These are phyloP conservation scores for Calocybe indica DNA, from an alignment of 768 basidiomycete genomes.

Conservation along the genomic window DNA sequence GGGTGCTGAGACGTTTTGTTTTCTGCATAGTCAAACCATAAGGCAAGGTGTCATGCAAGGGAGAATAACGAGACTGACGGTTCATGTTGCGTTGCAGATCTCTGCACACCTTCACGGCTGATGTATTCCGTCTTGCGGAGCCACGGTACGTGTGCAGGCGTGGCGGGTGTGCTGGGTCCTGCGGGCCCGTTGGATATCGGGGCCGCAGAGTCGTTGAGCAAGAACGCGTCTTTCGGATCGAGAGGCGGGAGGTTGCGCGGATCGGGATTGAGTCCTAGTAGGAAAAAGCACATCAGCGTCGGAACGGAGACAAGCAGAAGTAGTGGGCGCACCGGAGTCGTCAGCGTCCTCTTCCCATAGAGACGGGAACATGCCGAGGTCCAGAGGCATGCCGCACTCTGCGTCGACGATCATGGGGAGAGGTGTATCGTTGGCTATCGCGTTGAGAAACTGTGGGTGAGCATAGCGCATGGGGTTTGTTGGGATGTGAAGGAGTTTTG, in stretches of 20 bases:
- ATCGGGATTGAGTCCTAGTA: conserved; percentile 57
- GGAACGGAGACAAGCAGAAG: not conserved
- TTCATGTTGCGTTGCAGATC: conserved; percentile 37
- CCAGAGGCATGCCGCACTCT: conserved; percentile 94
- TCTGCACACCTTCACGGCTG: conserved; percentile 48
- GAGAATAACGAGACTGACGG: conserved; percentile 34
- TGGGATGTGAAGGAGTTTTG: conserved; percentile 89
- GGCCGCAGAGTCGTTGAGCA: conserved; percentile 63
- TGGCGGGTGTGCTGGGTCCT: conserved; percentile 33
- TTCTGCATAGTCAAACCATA: conserved; percentile 25
- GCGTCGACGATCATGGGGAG: conserved; percentile 96
- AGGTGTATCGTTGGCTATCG: conserved; percentile 73
- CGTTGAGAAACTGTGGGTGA: conserved; percentile 76
- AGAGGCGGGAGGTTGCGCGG: conserved; percentile 49
- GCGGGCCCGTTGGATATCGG: conserved; percentile 37
- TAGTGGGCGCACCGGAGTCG: conserved; percentile 46
- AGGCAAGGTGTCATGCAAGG: not conserved
- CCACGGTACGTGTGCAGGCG: conserved; percentile 77
- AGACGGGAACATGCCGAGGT: conserved; percentile 76
- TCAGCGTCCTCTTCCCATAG: conserved; percentile 79
- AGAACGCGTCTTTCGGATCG: conserved; percentile 71
- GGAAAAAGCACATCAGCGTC: not conserved
- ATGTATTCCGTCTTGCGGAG: conserved; percentile 90
- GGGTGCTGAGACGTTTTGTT: conserved; percentile 35
- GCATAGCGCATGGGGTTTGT: conserved; percentile 88